Evolutionary conservation across 202 grass and related monocot species (phyloP).

Genomic region (Eragrostis tef): DNA sequence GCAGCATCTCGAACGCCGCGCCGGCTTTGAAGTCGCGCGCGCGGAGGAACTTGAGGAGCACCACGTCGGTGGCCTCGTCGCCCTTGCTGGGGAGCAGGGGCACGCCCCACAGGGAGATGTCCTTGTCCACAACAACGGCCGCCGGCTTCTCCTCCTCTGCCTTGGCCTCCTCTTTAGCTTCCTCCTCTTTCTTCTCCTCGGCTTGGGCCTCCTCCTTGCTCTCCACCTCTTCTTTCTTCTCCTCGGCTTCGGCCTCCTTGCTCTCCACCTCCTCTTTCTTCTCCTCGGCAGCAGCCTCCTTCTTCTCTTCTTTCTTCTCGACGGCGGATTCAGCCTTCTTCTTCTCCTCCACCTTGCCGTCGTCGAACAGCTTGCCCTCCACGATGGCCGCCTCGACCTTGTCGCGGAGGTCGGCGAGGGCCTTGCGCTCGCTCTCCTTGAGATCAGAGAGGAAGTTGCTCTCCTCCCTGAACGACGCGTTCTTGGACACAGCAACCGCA

Average conservation of each 20-base stretch:
- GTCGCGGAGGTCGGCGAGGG: constrained; percentile 71
- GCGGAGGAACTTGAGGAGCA: constrained; percentile 98
- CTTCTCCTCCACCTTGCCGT: constrained; percentile 31
- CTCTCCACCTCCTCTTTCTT: not conserved
- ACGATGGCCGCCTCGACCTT: constrained; percentile 75
- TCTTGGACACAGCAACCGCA: constrained; percentile 54
- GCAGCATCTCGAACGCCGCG: constrained; percentile 87
- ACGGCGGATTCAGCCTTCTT: constrained; percentile 9
- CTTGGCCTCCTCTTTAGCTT: constrained; percentile 19
- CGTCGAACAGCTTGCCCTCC: constrained; percentile 57
- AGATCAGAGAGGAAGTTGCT: constrained; percentile 84
- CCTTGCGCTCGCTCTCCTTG: constrained; percentile 80
- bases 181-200: not conserved
- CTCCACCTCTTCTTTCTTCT: not conserved
- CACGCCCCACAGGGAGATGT: constrained; percentile 79
- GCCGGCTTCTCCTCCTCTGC: constrained; percentile 11
- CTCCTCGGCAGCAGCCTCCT: not conserved
- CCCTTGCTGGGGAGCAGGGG: constrained; percentile 81
- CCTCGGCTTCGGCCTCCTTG: not conserved
- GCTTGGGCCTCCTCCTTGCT: not conserved
- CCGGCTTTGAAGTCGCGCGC: constrained; percentile 93
- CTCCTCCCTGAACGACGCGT: constrained; percentile 81
- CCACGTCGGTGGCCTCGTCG: constrained; percentile 65
- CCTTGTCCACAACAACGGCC: constrained; percentile 41
- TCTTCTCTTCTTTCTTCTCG: constrained; percentile 31